Conservation (phyloP, 2,329 filamentous ascomycete species). For the Cercospora sp. region DNA sequence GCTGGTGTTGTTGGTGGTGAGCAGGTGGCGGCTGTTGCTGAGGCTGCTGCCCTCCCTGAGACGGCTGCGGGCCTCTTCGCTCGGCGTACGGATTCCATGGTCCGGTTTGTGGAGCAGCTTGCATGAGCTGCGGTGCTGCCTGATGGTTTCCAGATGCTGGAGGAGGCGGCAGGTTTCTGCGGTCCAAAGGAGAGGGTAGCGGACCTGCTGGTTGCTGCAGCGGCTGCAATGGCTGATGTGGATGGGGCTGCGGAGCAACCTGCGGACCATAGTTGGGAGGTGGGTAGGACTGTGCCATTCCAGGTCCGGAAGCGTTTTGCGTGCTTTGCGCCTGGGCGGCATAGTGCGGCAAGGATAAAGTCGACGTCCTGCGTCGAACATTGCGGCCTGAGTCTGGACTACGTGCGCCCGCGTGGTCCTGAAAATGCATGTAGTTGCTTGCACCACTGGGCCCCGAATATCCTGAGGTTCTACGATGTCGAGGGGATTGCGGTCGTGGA, state of each 20-base stretch:
- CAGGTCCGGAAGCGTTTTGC: constrained; percentile 12
- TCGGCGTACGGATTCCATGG: constrained; percentile 40
- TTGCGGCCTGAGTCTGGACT: constrained; percentile 35
- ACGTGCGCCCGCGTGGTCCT: constrained; percentile 26
- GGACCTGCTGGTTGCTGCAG: constrained; percentile 24
- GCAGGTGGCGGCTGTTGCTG: neutral
- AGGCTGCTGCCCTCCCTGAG: neutral
- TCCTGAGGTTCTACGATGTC: constrained; percentile 34
- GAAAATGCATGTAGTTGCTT: constrained; percentile 26
- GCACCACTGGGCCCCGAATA: constrained; percentile 17
- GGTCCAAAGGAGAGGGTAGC: constrained; percentile 27
- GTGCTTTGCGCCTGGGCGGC: constrained; percentile 18
- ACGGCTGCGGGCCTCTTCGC: constrained; percentile 16
- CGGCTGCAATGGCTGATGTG: constrained; percentile 12
- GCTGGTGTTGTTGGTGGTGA: constrained; percentile 5
- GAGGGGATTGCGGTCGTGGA: constrained; percentile 48
- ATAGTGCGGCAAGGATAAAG: constrained; percentile 30
- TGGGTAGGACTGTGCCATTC: constrained; percentile 23
- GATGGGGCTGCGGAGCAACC: constrained; percentile 28
- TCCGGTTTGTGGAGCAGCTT: constrained; percentile 38
- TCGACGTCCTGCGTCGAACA: constrained; percentile 34
- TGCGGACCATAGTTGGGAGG: constrained; percentile 27
- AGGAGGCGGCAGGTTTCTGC: constrained; percentile 20
- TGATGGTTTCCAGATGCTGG: constrained; percentile 10
- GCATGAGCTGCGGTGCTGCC: constrained; percentile 32